Base-by-base conservation (phyloP, 2,329 filamentous ascomycete genomes). In the Calonectria leucothoes region DNA sequence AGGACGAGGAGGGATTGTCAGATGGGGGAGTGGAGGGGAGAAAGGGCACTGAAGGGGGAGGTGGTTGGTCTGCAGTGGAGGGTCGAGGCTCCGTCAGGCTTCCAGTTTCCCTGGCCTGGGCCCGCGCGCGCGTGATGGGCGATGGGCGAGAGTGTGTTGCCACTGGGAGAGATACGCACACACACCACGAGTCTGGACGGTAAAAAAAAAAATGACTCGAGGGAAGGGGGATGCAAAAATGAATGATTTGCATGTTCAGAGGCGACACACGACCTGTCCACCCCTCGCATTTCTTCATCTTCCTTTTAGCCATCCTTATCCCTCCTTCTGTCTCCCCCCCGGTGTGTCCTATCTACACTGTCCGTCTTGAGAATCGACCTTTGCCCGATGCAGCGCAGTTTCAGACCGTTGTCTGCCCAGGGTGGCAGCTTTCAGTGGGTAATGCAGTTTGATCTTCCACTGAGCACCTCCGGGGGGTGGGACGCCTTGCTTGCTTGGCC, bases 21-120 rank as follows among this genome's bases (percentile, higher is more conserved):
- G 64, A 51, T 37, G 49, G 64, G 65, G 37, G 51, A 69, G 52
- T 69, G 66, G 66, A 63, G 55, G 65, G 49, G 66, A 69, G 66
- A 61, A 61, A 48, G 42, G n/a, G 52, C 39, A 49, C 66, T 33
- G 59, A 20, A 64, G 23, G 59, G 59, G 39, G 59, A 64, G 37
- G 59, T 51, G 37, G 51, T 45, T 63, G 66, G 66, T 51, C n/a
- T 55, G 42, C 33, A 51, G 48, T 52, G 66, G 42, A 63, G 66
- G 66, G 52, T 69, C 52, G 52, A 61, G 66, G 52, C 52, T 69
- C 66, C 48, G 55, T 27, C 55, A 68, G 39, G 65, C 33, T 57
- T 67, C 52, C 51, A 68, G 23, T 37, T 33, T 59, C 39, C 45
- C 39, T 64, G 59, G 59, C 59, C 59, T 48, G 39, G 31, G 59